These are phyloP conservation scores for Trichoderma breve DNA, from an alignment of 2,329 filamentous ascomycete genomes.

Conservation along the genomic window DNA sequence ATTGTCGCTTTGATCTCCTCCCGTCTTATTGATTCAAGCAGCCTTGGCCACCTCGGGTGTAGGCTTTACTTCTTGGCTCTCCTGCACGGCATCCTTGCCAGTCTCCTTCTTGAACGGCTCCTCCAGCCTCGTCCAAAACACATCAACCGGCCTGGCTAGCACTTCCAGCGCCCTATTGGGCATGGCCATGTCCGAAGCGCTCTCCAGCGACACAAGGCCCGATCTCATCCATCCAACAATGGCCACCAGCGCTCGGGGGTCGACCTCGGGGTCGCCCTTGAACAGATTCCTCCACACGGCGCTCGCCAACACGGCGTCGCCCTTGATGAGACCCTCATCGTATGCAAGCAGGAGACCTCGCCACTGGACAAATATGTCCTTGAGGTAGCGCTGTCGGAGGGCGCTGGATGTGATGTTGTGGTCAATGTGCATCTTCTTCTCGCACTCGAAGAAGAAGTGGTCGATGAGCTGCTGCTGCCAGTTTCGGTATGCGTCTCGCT, in stretches of 20 bases:
- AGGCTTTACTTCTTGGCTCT: neutral
- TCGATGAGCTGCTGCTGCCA: constrained; percentile 92
- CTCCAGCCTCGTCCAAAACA: constrained; percentile 47
- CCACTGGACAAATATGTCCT: constrained; percentile 93
- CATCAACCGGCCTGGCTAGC: constrained; percentile 36
- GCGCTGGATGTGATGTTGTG: constrained; percentile 66
- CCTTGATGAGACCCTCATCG: constrained; percentile 75
- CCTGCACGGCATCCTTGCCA: constrained; percentile 23
- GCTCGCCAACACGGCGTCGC: constrained; percentile 72
- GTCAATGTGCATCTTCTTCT: constrained; percentile 76
- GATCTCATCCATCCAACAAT: constrained; percentile 57
- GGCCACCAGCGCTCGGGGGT: constrained; percentile 50
- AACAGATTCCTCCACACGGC: constrained; percentile 94
- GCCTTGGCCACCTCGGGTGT: neutral
- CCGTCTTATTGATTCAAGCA: neutral
- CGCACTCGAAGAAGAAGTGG: constrained; percentile 90
- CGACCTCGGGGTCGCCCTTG: constrained; percentile 61
- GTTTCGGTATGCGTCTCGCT: constrained; percentile 62
- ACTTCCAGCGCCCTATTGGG: constrained; percentile 34
- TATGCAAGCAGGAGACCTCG: constrained; percentile 80
- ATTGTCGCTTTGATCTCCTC: neutral
- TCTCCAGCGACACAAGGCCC: constrained; percentile 48
- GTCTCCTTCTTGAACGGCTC: constrained; percentile 38
- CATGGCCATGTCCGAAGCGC: constrained; percentile 46
- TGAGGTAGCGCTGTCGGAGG: constrained; percentile 65